Evolutionary conservation across 2,329 filamentous ascomycete species (phyloP).

Genomic region (Colletotrichum cereale): DNA sequence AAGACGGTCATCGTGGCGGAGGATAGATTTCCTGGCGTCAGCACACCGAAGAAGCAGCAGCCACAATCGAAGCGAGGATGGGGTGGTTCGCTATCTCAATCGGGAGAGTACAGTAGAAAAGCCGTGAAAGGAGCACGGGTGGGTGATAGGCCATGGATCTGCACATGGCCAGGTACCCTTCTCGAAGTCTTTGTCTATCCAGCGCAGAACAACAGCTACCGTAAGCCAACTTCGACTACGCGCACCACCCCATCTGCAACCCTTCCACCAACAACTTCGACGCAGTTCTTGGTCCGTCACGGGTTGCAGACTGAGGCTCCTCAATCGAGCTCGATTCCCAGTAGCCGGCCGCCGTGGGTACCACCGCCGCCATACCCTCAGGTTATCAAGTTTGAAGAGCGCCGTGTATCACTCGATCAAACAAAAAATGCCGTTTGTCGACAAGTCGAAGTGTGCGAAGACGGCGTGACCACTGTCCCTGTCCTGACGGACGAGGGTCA

Average conservation of each 20-base stretch:
- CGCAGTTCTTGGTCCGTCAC: constrained; percentile 30
- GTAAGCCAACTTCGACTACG: constrained; percentile 24
- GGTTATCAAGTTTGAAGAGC: constrained; percentile 68
- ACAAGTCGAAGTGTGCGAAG: constrained; percentile 59
- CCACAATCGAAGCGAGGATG: constrained; percentile 23
- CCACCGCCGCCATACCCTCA: constrained; percentile 59
- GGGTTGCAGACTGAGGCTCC: constrained; percentile 15
- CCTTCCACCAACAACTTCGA: constrained; percentile 33
- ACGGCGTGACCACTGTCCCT: constrained; percentile 53
- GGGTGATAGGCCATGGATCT: constrained; percentile 70
- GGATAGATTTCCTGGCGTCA: constrained; percentile 48
- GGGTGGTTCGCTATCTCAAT: constrained; percentile 10
- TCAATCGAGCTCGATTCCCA: not conserved
- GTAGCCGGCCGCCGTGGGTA: constrained; percentile 18
- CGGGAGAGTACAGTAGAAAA: constrained; percentile 53
- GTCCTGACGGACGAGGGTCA: constrained; percentile 54
- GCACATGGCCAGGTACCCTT: constrained; percentile 67
- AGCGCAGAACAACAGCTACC: constrained; percentile 61
- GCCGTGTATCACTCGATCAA: constrained; percentile 54
- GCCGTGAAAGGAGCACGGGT: constrained; percentile 50
- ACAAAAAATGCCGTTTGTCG: constrained; percentile 58
- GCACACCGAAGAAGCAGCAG: constrained; percentile 46
- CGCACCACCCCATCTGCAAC: constrained; percentile 32
- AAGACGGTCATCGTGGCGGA: constrained; percentile 69
- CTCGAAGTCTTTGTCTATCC: constrained; percentile 71